Evolutionary conservation across 2,329 filamentous ascomycete species (phyloP).

Genomic region (Sporothrix dimorphospora): DNA sequence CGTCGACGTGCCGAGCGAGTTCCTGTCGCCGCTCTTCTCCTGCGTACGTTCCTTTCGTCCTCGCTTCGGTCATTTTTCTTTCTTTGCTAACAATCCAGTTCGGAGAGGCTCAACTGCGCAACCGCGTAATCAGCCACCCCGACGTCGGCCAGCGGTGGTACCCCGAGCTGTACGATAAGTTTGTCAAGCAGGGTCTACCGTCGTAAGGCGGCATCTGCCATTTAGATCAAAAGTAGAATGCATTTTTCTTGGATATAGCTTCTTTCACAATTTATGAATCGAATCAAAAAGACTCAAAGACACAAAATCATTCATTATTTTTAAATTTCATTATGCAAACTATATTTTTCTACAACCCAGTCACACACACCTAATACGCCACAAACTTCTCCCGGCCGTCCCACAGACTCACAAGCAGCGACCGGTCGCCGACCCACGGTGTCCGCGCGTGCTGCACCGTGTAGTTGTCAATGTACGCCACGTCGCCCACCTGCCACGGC

Average conservation of each 20-base stretch:
- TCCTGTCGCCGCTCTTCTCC: constrained; percentile 30
- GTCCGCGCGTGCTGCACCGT: constrained; percentile 30
- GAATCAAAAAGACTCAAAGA: too few species aligned
- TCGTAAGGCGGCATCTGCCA: too few species aligned
- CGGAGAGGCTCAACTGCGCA: constrained; percentile 31
- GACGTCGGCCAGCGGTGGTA: constrained; percentile 32
- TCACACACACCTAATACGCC: background rate
- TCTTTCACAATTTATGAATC: background rate
- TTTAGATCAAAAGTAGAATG: background rate
- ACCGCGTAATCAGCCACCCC: constrained; percentile 31
- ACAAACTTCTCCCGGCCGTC: constrained; percentile 25
- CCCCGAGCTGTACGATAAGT: constrained; percentile 29
- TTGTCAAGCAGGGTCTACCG: constrained; percentile 26
- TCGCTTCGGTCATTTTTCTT: background rate
- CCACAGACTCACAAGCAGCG: constrained; percentile 30
- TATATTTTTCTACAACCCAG: background rate
- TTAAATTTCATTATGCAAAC: background rate
- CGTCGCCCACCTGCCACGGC: constrained; percentile 32
- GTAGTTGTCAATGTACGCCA: constrained; percentile 31
- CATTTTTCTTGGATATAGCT: background rate
- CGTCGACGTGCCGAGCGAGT: constrained; percentile 32
- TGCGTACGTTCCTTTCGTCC: constrained; percentile 24
- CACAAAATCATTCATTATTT: too few species aligned
- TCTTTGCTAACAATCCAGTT: constrained; percentile 20
- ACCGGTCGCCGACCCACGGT: constrained; percentile 26